Conservation (phyloP, 2,329 filamentous ascomycete species). For the Anthostomella pinea region DNA sequence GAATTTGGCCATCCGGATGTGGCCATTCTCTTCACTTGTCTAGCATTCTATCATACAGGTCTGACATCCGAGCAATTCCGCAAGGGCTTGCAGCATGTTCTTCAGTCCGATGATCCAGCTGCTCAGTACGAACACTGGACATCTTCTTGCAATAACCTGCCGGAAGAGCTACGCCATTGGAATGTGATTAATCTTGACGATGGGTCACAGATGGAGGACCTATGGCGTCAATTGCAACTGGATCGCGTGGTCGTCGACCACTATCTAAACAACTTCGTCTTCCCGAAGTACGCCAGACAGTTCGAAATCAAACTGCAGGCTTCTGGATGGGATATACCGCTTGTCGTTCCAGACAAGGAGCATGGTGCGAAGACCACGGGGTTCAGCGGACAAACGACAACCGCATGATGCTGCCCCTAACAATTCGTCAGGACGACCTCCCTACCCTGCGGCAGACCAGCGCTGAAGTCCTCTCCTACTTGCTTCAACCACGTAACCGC, state of each 20-base stretch:
- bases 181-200: constrained; percentile 60
- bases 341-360: constrained; percentile 30
- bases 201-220: constrained; percentile 41
- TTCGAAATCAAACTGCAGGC: constrained; percentile 62
- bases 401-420: constrained; percentile 56
- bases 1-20: constrained; percentile 70
- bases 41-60: constrained; percentile 66
- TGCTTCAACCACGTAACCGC: constrained; percentile 52
- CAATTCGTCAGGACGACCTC: constrained; percentile 60
- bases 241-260: constrained; percentile 53
- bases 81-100: constrained; percentile 46
- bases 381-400: constrained; percentile 71
- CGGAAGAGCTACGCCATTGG: constrained; percentile 46
- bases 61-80: constrained; percentile 47
- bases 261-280: constrained; percentile 62
- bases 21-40: constrained; percentile 60
- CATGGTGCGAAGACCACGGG: constrained; percentile 56
- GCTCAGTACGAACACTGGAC: constrained; percentile 53
- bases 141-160: constrained; percentile 36
- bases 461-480: constrained; percentile 58
- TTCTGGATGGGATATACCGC: constrained; percentile 65
- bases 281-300: constrained; percentile 61
- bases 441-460: constrained; percentile 56
- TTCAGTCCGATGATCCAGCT: constrained; percentile 54
- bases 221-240: constrained; percentile 49